Evolutionary conservation across 129 eudicot genomes (phyloP).

Genomic region (Cynara cardunculus): DNA sequence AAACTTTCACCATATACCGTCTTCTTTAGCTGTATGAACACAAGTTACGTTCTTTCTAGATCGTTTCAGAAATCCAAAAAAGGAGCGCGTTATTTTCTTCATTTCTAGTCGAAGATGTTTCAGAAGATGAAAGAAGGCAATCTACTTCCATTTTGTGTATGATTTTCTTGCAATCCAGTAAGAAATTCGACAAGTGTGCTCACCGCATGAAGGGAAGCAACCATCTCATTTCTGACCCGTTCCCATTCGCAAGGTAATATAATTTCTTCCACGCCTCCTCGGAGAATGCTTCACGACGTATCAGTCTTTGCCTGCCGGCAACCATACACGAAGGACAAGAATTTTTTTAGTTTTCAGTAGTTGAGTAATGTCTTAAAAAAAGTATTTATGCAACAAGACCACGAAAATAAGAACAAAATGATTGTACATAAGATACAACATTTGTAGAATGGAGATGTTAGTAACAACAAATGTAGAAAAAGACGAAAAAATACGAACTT

Average conservation of each 20-base stretch:
- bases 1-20: background rate
- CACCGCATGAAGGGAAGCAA: constrained; percentile 79
- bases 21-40: constrained; percentile 9
- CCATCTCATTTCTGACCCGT: constrained; percentile 89
- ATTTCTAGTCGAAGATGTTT: constrained; percentile 10
- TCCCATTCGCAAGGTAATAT: constrained; percentile 74
- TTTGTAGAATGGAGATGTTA: too few species aligned
- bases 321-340: constrained; percentile 2
- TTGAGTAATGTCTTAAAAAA: background rate
- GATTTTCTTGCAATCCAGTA: constrained; percentile 5
- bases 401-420: background rate
- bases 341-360: background rate
- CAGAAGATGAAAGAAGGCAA: constrained; percentile 2
- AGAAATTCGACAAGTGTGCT: background rate
- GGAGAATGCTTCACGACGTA: constrained; percentile 64
- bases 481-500: too few species aligned
- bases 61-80: background rate
- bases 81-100: constrained; percentile 24
- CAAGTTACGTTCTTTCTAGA: background rate
- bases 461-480: too few species aligned
- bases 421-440: background rate
- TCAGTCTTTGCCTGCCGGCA: constrained; percentile 70
- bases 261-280: constrained; percentile 92
- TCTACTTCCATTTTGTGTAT: constrained; percentile 15
- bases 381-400: background rate